Base-by-base conservation (phyloP, 352 stramenopile species). In the Globisporangium rhizosaccharum region DNA sequence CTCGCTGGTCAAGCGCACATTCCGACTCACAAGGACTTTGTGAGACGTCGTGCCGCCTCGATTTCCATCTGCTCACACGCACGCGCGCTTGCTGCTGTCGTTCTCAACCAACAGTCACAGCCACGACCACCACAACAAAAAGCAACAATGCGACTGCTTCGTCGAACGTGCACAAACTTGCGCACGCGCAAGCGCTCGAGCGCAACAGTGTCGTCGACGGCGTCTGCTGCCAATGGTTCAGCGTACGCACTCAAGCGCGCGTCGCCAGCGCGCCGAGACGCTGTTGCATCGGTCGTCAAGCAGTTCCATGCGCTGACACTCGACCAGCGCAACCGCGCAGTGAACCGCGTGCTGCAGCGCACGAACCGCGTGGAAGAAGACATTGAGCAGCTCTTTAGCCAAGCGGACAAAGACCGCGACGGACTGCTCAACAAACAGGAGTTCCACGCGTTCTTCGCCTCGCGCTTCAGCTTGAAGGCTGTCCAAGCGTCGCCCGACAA, bases 341-440 rank as follows among this genome's bases (percentile, higher is more conserved):
- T 88, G 28, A 70, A 70, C 0, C 71, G 78, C 48, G 75, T 88
- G 52, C 65, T 85, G 15, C 73, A 79, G 26, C 66, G 66, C 28
- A 75, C 72, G 46, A 53, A 63, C 42, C 59, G 53, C 14, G 56
- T 60, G 45, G 78, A 76, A 46, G 73, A 87, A 51, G 74, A 90
- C 64, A 70, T 92, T 25, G 79, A 91, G 18, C 69, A 76, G 18
- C 69, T 87, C 46, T 87, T 92, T 48, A 69, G 68, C 30, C 75
- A 87, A 45, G 83, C 82, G 20, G 79, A 93, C 63, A 85, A 81
- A 20, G 79, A 91, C 57, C 72, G 74, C 18, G 79, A 89, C 62
- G 81, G 81, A 0, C 53, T 89, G 46, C 51, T 91, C 26, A 89
- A 70, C 26, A 71, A 79, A 30, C 69, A 89, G 33, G 81, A 91